Percentiles rank a stretch among this genome's conserved stretches.
Evolutionary conservation across 768 basidiomycete species (phyloP).

Genomic region (Leucosporidium yakuticum): DNA sequence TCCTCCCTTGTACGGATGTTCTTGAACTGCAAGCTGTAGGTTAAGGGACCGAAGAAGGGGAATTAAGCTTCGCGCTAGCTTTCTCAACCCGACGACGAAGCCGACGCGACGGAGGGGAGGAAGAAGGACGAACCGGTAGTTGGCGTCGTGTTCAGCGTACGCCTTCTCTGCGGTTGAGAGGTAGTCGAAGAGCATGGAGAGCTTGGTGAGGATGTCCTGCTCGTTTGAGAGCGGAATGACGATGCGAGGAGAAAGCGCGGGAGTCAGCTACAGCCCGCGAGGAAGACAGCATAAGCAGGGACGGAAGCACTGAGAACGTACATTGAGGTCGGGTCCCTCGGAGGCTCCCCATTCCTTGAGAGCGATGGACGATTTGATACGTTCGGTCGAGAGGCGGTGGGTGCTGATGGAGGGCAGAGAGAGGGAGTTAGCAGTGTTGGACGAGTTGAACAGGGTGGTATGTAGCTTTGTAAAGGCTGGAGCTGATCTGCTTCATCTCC

Average conservation of each 20-base stretch:
- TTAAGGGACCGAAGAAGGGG: slow-evolving; percentile 25
- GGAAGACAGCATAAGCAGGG: neutral
- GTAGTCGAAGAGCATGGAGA: slow-evolving; percentile 43
- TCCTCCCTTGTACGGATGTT: slow-evolving; percentile 47
- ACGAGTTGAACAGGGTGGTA: too few species aligned
- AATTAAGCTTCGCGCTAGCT: slow-evolving; percentile 22
- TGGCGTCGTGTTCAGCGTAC: slow-evolving; percentile 33
- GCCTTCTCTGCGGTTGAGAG: slow-evolving; percentile 36
- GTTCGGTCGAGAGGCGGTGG: slow-evolving; percentile 32
- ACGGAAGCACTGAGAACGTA: neutral
- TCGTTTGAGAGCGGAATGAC: neutral
- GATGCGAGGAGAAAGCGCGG: too few species aligned
- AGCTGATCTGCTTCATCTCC: neutral
- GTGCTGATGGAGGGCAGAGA: slow-evolving; percentile 1
- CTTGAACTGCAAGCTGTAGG: slow-evolving; percentile 40
- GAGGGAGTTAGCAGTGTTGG: neutral
- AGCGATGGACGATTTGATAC: slow-evolving; percentile 39
- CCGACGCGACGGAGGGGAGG: neutral
- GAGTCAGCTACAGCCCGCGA: neutral
- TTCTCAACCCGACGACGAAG: too few species aligned
- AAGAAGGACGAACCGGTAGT: slow-evolving; percentile 30
- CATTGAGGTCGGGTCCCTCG: slow-evolving; percentile 46
- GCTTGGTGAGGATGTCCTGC: slow-evolving; percentile 44
- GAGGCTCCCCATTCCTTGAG: slow-evolving; percentile 43
- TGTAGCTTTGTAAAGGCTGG: too few species aligned